These are phyloP conservation scores for Populus hybrid DNA, from an alignment of 441 rosid genomes.

Conservation along the genomic window DNA sequence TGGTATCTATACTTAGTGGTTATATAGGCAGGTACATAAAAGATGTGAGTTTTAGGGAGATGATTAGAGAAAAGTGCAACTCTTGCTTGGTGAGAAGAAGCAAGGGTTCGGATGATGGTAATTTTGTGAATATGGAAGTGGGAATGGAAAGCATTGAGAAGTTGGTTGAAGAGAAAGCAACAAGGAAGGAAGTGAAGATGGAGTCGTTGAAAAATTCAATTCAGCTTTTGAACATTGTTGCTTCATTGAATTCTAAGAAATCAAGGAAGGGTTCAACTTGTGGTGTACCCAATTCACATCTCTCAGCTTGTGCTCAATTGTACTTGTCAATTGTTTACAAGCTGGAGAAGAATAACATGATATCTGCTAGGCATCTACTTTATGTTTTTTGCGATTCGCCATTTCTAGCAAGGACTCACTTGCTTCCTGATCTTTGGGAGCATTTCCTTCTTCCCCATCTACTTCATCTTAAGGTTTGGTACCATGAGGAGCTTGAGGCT, in stretches of 20 bases:
- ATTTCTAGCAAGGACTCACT: constrained; percentile 46
- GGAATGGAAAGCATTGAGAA: constrained; percentile 41
- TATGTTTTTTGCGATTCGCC: constrained; percentile 31
- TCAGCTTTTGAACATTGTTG: constrained; percentile 36
- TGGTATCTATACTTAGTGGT: constrained; percentile 51
- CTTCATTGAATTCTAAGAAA: constrained; percentile 40
- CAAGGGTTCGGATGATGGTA: constrained; percentile 26
- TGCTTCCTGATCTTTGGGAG: constrained; percentile 71
- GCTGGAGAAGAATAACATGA: constrained; percentile 47
- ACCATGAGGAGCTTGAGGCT: constrained; percentile 39
- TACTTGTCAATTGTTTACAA: constrained; percentile 54
- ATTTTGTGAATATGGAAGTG: constrained; percentile 30
- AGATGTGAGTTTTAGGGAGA: constrained; percentile 38
- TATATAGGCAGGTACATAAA: constrained; percentile 41
- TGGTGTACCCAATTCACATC: constrained; percentile 47
- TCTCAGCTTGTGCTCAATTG: constrained; percentile 56
- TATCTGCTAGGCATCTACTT: constrained; percentile 35
- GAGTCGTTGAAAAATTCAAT: constrained; percentile 31
- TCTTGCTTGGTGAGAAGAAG: constrained; percentile 30
- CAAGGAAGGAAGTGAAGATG: constrained; percentile 24
- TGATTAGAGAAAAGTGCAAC: constrained; percentile 35
- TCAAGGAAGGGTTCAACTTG: constrained; percentile 34
- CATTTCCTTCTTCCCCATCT: constrained; percentile 68
- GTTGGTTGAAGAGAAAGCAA: constrained; percentile 26
- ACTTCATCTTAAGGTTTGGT: constrained; percentile 65